Evolutionary conservation across 192 early-diverging fungal genomes (phyloP), one percentile per base, ranked within the genome.

Genomic region (Coemansia javaensis): DNA sequence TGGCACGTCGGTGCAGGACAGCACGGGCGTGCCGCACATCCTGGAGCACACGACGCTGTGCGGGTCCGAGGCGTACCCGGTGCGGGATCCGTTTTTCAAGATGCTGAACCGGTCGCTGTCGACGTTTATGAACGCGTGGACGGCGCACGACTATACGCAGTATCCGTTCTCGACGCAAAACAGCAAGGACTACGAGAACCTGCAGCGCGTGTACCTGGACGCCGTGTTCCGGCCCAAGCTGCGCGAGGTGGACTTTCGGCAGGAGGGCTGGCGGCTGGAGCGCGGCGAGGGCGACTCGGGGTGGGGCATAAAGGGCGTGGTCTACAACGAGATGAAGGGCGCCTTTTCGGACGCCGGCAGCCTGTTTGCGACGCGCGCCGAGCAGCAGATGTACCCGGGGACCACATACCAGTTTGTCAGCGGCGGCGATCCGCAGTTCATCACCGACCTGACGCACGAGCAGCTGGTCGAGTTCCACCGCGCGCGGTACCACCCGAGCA

Each of bases 241-340:
- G 51, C 79, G 81, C 18, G 79, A 86, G 50, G 56, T 86, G 25
- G 93, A 97, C 53, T 97, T 94, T 45, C 84, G 81, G 36, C 94
- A 97, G 53, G 94, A 97, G 54, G 94, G 94, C 8, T 97, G 94
- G 94, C 56, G 94, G 17, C 51, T 97, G 37, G 94, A 95, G 54
- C 83, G 94, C 51, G 77, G 82, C 45, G 77, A 86, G 40, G 75
- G 82, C 24, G 63, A 72, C 16, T 81, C 50, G 6, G 48, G 57
- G 17, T 78, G 51, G 53, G 46, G 53, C 31, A 87, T 98, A 63
- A 96, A 96, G 55, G 94, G 94, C 40, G 87, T 98, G 20, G 94
- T 98, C 17, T 98, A 92, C 58, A 98, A 98, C 60, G 94, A 98
- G 53, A 98, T 98, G 94, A 98, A 98, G 73, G 94, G 94, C 12